Evolutionary conservation across 2,329 filamentous ascomycete species (phyloP).

Genomic region (Neospermospora avenae): DNA sequence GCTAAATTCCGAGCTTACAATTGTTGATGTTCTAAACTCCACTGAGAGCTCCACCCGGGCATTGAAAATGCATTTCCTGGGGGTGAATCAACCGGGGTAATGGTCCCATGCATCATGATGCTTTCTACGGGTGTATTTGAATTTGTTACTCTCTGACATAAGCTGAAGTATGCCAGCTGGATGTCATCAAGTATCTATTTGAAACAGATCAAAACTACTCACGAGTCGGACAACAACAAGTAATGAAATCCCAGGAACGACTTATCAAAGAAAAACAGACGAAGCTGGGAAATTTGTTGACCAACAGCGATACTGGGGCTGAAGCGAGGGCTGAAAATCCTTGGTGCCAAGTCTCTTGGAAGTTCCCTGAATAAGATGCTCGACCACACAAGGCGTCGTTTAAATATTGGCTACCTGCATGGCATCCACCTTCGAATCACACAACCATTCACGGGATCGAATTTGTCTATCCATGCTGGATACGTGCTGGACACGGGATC

Average conservation of each 20-base stretch:
- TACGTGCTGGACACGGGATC: background rate
- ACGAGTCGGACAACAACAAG: too few species aligned
- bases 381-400: background rate
- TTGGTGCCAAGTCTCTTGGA: constrained; percentile 2
- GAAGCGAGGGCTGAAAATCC: constrained; percentile 3
- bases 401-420: background rate
- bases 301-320: background rate
- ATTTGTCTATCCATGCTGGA: background rate
- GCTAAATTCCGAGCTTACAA: background rate
- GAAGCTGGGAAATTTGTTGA: background rate
- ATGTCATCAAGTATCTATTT: too few species aligned
- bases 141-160: too few species aligned
- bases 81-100: background rate
- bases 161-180: too few species aligned
- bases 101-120: background rate
- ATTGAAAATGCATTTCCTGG: background rate
- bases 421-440: background rate
- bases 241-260: too few species aligned
- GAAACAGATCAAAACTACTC: too few species aligned
- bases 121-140: background rate
- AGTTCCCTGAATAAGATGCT: background rate
- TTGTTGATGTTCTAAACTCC: constrained; percentile 4
- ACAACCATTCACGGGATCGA: background rate
- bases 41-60: constrained; percentile 3
- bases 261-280: background rate